Percentiles rank a stretch among this genome's conserved stretches.
Conservation (phyloP, 441 rosid genomes). For the Pelargonium australe region DNA sequence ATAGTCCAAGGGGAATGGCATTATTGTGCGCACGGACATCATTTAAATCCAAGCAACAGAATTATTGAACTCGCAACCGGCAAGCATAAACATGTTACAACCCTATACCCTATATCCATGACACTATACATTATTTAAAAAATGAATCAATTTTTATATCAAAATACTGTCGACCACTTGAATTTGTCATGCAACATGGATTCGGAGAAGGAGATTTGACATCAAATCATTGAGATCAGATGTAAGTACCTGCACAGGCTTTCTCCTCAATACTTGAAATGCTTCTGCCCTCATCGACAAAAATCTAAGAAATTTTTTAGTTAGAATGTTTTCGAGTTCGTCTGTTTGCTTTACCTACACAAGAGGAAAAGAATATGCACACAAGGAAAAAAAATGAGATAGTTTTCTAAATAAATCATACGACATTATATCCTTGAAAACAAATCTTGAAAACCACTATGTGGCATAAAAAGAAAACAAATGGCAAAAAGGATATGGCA, state of each 20-base stretch:
- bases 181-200: slow-evolving; percentile 13
- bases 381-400: slow-evolving; percentile 11
- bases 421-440: background rate
- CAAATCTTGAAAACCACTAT: background rate
- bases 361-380: slow-evolving; percentile 9
- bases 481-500: background rate
- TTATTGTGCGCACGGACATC: no score
- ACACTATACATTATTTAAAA: background rate
- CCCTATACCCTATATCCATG: background rate
- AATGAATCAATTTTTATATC: slow-evolving; percentile 2
- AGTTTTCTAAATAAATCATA: background rate
- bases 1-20: no score
- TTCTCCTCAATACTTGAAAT: slow-evolving; percentile 89
- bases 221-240: slow-evolving; percentile 18
- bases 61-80: background rate
- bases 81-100: background rate
- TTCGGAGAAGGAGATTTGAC: background rate
- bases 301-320: slow-evolving; percentile 86
- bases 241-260: slow-evolving; percentile 68
- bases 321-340: slow-evolving; percentile 87
- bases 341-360: slow-evolving; percentile 83
- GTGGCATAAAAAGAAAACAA: background rate
- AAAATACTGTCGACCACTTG: slow-evolving; percentile 11
- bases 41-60: background rate
- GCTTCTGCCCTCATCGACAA: slow-evolving; percentile 99